A percentile compares a stretch with the other conserved stretches of the same genome.
These are phyloP conservation scores for Wickerhamomyces silvicola DNA, from an alignment of 805 yeast genomes.

Conservation along the genomic window DNA sequence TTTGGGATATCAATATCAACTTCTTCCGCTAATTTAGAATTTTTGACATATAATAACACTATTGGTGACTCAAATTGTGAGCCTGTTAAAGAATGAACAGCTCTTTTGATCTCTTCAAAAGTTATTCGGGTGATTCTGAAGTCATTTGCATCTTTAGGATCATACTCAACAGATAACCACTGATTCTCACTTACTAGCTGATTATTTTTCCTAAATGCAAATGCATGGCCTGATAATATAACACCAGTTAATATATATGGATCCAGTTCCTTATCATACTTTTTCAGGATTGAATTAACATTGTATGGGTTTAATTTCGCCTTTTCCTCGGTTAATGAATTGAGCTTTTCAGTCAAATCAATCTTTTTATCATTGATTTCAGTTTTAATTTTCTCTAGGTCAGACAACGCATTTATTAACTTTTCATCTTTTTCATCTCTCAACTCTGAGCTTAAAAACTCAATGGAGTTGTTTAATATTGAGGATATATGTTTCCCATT, in stretches of 20 bases:
- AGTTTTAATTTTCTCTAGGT: constrained; percentile 13
- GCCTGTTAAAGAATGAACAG: constrained; percentile 15
- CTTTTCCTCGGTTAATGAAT: constrained; percentile 11
- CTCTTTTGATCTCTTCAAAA: constrained; percentile 22
- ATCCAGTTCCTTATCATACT: constrained; percentile 20
- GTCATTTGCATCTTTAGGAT: constrained; percentile 21
- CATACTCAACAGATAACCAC: constrained; percentile 28
- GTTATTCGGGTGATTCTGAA: constrained; percentile 14
- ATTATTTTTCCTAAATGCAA: constrained; percentile 22
- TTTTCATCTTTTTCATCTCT: constrained; percentile 1
- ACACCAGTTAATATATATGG: constrained; percentile 35
- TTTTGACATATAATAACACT: constrained; percentile 28
- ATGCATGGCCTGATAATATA: constrained; percentile 26
- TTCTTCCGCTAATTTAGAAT: constrained; percentile 17
- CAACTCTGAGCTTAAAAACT: constrained; percentile 14
- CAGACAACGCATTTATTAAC: constrained; percentile 14
- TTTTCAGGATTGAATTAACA: constrained; percentile 21
- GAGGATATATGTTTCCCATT: constrained; percentile 27
- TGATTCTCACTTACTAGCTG: constrained; percentile 4
- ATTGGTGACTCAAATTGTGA: constrained; percentile 24
- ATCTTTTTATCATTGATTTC: constrained; percentile 6
- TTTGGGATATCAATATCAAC: constrained; percentile 14
- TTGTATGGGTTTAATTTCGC: constrained; percentile 18
- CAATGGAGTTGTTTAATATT: constrained; percentile 21
- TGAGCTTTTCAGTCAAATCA: constrained; percentile 5